Evolutionary conservation across 306 rosid species (phyloP).

Genomic region (Malus fusca): DNA sequence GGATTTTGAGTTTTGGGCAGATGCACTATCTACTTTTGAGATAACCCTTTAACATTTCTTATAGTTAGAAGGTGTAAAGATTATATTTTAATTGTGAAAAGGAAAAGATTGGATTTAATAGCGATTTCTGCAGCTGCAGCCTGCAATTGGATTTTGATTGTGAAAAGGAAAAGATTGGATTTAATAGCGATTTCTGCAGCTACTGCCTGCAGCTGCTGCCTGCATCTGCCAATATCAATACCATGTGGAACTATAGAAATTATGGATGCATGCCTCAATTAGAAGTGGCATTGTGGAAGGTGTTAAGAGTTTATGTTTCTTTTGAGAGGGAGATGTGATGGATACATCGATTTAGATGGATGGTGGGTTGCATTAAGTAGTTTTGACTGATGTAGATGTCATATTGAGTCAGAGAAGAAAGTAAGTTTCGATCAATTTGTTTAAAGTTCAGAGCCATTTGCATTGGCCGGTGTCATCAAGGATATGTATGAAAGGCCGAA

Average conservation of each 20-base stretch:
- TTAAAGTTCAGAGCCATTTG: neutral
- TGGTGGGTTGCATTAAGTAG: neutral
- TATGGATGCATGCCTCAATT: neutral
- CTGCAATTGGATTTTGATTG: neutral
- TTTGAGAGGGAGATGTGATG: neutral
- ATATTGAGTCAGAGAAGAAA: neutral
- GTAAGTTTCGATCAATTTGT: neutral
- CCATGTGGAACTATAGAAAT: neutral
- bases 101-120: no score
- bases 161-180: no score
- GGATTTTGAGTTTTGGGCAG: neutral
- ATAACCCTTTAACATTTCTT: neutral
- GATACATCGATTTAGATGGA: neutral
- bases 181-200: neutral
- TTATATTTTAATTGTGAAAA: no score
- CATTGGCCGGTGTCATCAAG: neutral
- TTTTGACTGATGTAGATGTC: neutral
- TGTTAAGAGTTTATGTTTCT: neutral
- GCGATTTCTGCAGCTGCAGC: neutral
- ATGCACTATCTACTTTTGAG: neutral
- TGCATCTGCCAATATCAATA: neutral
- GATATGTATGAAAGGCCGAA: no score
- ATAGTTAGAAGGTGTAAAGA: neutral
- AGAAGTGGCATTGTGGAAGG: neutral
- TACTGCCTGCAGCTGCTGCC: neutral